A percentile compares a stretch with the other conserved stretches of the same genome.
phyloP scores from a whole-genome alignment of 768 basidiomycete species.

The Hemileccinum rubropunctum region DNA sequence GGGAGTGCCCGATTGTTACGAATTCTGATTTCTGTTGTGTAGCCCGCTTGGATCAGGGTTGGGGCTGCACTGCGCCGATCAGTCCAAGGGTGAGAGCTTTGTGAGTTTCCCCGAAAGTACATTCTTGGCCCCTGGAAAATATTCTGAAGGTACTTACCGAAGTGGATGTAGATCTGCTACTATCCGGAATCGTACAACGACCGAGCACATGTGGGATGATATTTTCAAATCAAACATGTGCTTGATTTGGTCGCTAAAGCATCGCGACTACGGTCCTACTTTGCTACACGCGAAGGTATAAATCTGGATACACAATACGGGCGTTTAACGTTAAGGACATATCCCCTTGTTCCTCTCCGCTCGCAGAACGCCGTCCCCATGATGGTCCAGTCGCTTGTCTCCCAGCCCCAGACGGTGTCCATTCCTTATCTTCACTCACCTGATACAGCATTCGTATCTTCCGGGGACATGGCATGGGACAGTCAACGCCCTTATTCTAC shows the following conservation, averaged over 20 bases:
- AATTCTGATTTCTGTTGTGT: slow-evolving; percentile 3
- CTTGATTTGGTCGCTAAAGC: slow-evolving; percentile 35
- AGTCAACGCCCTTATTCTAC: slow-evolving; percentile 36
- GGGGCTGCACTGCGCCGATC: slow-evolving; percentile 17
- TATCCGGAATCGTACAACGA: slow-evolving; percentile 25
- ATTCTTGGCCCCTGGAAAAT: slow-evolving; percentile 16
- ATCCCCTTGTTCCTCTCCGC: slow-evolving; percentile 17
- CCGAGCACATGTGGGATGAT: slow-evolving; percentile 32
- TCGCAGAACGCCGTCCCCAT: slow-evolving; percentile 7
- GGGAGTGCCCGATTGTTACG: slow-evolving; percentile 13
- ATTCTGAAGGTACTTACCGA: slow-evolving; percentile 17
- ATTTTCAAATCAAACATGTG: slow-evolving; percentile 32
- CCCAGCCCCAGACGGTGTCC: slow-evolving; percentile 35
- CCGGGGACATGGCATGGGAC: slow-evolving; percentile 48
- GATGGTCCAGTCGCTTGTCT: slow-evolving; percentile 12
- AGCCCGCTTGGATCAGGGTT: slow-evolving; percentile 15
- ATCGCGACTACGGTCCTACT: slow-evolving; percentile 23
- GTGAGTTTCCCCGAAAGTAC: slow-evolving; percentile 17
- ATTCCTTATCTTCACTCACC: slow-evolving; percentile 59
- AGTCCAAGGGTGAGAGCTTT: slow-evolving; percentile 13
- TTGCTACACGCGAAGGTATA: slow-evolving; percentile 31
- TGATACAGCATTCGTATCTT: slow-evolving; percentile 54
- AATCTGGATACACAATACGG: slow-evolving; percentile 25
- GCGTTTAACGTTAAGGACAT: slow-evolving; percentile 18
- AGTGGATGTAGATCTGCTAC: slow-evolving; percentile 26